Base-by-base conservation (phyloP, 805 yeast species). In the Candida nemodendra region DNA sequence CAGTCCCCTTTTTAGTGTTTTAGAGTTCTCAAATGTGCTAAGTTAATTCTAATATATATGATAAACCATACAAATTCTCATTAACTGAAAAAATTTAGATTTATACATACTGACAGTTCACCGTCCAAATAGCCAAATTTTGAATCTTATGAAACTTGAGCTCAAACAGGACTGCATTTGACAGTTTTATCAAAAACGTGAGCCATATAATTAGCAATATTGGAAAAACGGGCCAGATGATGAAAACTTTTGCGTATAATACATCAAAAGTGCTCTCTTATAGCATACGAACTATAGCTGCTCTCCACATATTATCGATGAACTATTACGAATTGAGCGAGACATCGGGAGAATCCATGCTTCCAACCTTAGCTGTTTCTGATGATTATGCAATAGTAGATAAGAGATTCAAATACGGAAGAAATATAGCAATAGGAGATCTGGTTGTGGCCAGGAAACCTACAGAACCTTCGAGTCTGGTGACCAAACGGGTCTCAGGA, bases 261-360 rank as follows among this genome's bases (percentile, higher is more conserved):
- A 23, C 41, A 0, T 29, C 44, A 12, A 44, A 45, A 18, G 57
- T 58, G 5, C 31, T 48, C 9, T 54, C 62, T 4, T 50, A 77
- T 67, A 69, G 78, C 2, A 34, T 78, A 8, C 60, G 85, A 21
- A 78, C 81, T 4, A 80, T 84, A 3, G 82, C 88, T 44, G 66
- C 73, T 1, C 55, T 74, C 9, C 97, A 90, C 60, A 65, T 89
- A 9, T 39, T 60, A 9, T 47, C 61, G 6, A 39, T 48, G 18
- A 45, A 57, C 32, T 31, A 40, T 9, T 49, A 44, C 27, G 61
- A 57, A 38, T 31, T 61, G 3, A 56, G 62, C 6, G 88, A 80
- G 52, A 87, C 98, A 0, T 68, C 80, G 46, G 99, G 99, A 2
- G 97, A 89, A 56, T 85, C 95, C 18, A 93, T 93, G 99, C 71